Percentiles rank a stretch among this genome's conserved stretches.
Evolutionary conservation across 352 stramenopile genomes (phyloP).

Genomic region (Nannochloropsis limnetica): DNA sequence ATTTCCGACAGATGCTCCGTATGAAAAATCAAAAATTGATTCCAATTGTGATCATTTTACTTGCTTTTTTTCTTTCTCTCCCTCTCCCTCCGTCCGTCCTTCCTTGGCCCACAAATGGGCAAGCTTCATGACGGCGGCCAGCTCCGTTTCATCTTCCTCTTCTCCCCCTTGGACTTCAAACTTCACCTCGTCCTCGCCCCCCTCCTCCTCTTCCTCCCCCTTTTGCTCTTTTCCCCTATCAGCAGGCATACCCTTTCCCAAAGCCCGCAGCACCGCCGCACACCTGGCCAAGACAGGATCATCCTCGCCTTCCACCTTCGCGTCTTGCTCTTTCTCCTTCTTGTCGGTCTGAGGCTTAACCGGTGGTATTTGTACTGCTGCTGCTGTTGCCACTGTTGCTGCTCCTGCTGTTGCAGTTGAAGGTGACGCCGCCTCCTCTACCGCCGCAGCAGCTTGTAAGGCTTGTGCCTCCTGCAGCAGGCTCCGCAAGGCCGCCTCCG

Average conservation of each 20-base stretch:
- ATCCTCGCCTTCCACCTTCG: neutral
- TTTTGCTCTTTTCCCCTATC: neutral
- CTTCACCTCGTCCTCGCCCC: neutral
- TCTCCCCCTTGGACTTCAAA: neutral
- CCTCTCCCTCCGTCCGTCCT: neutral
- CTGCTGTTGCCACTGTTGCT: neutral
- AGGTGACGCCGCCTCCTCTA: neutral
- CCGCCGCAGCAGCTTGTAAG: neutral
- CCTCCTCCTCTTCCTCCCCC: neutral
- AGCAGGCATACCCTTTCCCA: neutral
- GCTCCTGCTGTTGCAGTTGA: neutral
- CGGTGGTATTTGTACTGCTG: neutral
- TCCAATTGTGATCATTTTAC: neutral
- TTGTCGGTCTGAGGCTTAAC: neutral
- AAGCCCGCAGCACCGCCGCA: neutral
- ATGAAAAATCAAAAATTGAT: neutral
- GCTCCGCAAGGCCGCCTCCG: neutral
- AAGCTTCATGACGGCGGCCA: slow-evolving; percentile 3
- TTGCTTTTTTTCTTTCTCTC: neutral
- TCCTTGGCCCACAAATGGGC: slow-evolving; percentile 16
- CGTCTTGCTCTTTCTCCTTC: neutral
- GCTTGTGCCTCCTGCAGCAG: slow-evolving; percentile 13
- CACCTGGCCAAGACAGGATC: neutral
- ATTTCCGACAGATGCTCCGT: neutral
- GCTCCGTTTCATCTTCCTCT: neutral